Evolutionary conservation across 2,329 filamentous ascomycete species (phyloP), one percentile per base, ranked within the genome.

Genomic region (Talaromyces verruculosus): DNA sequence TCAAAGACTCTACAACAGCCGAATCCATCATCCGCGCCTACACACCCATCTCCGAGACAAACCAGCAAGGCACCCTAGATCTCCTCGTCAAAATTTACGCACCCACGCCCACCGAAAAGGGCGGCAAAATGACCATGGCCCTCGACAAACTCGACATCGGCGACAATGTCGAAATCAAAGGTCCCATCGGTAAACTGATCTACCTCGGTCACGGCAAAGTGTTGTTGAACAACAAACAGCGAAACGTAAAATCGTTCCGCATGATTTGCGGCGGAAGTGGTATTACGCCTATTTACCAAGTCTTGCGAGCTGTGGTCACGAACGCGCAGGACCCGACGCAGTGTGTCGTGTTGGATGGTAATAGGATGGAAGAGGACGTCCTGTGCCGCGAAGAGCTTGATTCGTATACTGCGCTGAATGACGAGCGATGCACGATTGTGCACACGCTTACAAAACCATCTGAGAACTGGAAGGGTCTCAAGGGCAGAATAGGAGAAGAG

Each of bases 261-360:
- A 96, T 97, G 92, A 88, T 97, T 37, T 95, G 91, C 71, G 93
- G 86, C 15, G 93, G 93, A 5, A 91, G 87, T n/a, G 93, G 93
- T 0, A 90, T 97, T 72, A 97, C 93, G n/a, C 93, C 93, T 0
- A 91, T 97, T 69, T 95, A 89, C 75, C 91, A 95, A 73, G 91
- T 96, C 2, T 81, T 96, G 62, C 83, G 91, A 6, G 89, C 91
- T 0, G 86, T 96, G 0, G 84, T 93, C 76, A 82, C 84, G 55
- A 87, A 94, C 68, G 71, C 75, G 1, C 75, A 81, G 0, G 91
- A 94, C 72, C 70, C 76, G 8, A 95, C 91, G 0, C 79, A 76
- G 1, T 96, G 92, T 72, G 79, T 90, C 1, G 83, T 97, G 0
- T 80, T 97, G 0, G 84, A 96, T 72, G 92, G 92, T 0, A 97